Evolutionary conservation across 306 rosid species (phyloP).

Genomic region (Parietaria judaica): DNA sequence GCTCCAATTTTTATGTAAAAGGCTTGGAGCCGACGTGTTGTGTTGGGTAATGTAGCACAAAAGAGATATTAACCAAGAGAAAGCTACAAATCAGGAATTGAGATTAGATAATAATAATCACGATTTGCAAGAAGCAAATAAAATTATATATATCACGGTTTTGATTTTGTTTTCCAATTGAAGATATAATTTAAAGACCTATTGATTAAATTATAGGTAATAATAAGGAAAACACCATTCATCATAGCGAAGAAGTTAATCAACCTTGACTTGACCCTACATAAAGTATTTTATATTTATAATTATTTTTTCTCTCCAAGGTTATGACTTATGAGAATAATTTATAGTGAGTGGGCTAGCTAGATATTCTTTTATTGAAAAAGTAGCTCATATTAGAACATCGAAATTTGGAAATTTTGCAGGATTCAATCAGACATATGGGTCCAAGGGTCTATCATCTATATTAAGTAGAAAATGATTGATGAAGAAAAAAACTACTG

Average conservation of each 20-base stretch:
- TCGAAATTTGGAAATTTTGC: too few relatives aligned
- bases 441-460: not conserved
- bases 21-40: too few relatives aligned
- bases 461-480: constrained; percentile 17
- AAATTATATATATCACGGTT: too few relatives aligned
- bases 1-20: too few relatives aligned
- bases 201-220: not conserved
- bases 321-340: not conserved
- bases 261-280: not conserved
- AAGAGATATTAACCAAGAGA: too few relatives aligned
- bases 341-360: not conserved
- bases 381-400: constrained; percentile 1
- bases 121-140: too few relatives aligned
- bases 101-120: not conserved
- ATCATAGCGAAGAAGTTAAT: not conserved
- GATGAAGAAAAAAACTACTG: not conserved
- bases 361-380: constrained; percentile 4
- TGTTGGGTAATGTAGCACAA: too few relatives aligned
- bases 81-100: too few relatives aligned
- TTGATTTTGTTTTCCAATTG: too few relatives aligned
- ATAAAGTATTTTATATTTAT: constrained; percentile 2
- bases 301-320: constrained; percentile 1
- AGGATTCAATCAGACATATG: not conserved
- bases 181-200: too few relatives aligned
- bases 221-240: not conserved